Evolutionary conservation across 352 stramenopile genomes (phyloP), one percentile per base, ranked within the genome.

Genomic region (Phytophthora cajani): DNA sequence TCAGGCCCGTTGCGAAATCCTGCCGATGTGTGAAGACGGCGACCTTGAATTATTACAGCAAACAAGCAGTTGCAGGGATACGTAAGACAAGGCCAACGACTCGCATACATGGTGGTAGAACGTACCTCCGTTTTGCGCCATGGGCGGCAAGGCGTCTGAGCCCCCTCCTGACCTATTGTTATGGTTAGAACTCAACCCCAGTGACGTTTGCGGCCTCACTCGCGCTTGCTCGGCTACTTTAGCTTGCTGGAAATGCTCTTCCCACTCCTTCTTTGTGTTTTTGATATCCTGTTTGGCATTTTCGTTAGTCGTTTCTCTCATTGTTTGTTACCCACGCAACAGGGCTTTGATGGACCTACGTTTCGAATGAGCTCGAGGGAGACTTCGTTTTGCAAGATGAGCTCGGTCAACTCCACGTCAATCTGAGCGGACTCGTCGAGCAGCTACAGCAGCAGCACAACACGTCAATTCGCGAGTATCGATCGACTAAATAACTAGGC

Each of bases 301-400:
- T 46, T 46, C 16, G 38, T 46, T 46, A 19, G 38, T 46, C 12
- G 7, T 46, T 46, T 17, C 12, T 46, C 5, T 46, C 32, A 30
- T 21, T 49, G 17, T 50, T 21, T 49, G 17, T 50, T 50, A 10
- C 17, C 16, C 47, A 16, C 14, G 5, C 19, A 60, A 30, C 21
- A 36, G 5, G 10, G 17, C 27, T 17, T 19, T n/a, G 16, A 17
- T 14, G 12, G n/a, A 42, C 78, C 58, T 68, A 90, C 81, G 55
- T 95, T 92, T 59, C 82, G 82, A 69, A 94, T 95, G 52, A 95
- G 67, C 63, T 95, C 78, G 25, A 95, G 82, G 19, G 86, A 89
- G 12, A 94, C 81, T 74, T 95, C 88, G 72, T 95, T 95, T 60
- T 95, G 85, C 55, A 95, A 64, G 38, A 94, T 95, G 32, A 95